Percentiles rank a stretch among this genome's conserved stretches.
Evolutionary conservation across 345 rosid species (phyloP).

Genomic region (Jatropha curcas): DNA sequence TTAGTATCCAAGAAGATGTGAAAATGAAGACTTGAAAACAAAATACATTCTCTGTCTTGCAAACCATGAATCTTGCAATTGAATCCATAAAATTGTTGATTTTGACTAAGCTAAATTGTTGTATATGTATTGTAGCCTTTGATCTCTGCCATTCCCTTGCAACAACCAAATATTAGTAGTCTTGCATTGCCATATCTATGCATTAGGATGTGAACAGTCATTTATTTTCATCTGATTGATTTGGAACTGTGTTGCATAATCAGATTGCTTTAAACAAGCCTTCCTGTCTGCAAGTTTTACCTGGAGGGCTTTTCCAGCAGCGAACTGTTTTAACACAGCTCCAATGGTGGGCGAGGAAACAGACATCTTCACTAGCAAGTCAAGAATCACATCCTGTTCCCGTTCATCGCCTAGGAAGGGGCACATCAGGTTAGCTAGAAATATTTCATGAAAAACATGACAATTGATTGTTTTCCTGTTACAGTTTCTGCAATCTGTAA

Average conservation of each 20-base stretch:
- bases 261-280: constrained; percentile 93
- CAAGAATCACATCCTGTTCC: constrained; percentile 67
- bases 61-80: background rate
- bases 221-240: constrained; percentile 16
- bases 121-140: background rate
- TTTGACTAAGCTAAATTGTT: background rate
- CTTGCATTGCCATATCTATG: background rate
- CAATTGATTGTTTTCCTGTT: background rate
- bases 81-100: background rate
- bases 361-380: constrained; percentile 26
- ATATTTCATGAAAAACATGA: constrained; percentile 6
- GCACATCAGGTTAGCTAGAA: constrained; percentile 68
- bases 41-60: background rate
- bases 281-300: constrained; percentile 87
- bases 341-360: constrained; percentile 54
- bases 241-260: constrained; percentile 16
- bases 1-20: background rate
- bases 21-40: background rate
- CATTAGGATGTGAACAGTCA: background rate
- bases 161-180: background rate
- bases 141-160: background rate
- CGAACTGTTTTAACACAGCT: constrained; percentile 78
- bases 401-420: constrained; percentile 90
- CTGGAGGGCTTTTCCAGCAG: constrained; percentile 95
- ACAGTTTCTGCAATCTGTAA: background rate